Conservation (phyloP, 176 grass and related monocot species). For the Musa schizocarpa region DNA sequence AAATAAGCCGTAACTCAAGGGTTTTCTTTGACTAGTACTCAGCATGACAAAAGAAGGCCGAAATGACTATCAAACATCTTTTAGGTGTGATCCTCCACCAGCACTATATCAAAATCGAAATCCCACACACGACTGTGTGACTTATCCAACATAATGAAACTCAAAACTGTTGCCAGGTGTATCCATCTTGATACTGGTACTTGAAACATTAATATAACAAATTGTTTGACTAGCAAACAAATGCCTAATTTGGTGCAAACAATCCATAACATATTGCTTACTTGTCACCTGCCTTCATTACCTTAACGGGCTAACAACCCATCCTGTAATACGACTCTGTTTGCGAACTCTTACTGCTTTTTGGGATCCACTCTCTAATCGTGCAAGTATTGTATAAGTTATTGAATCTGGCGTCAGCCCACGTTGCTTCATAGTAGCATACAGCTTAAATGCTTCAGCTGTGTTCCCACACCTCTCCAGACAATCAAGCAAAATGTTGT, state of each 20-base stretch:
- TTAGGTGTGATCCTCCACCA: too few relatives aligned
- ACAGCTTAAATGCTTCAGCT: constrained; percentile 52
- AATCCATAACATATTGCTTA: not conserved
- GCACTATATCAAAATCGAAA: too few relatives aligned
- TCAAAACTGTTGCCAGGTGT: too few relatives aligned
- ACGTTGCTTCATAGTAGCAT: constrained; percentile 63
- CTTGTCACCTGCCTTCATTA: constrained; percentile 14
- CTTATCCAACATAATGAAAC: too few relatives aligned
- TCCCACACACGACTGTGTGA: too few relatives aligned
- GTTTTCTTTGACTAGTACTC: not conserved
- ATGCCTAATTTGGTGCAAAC: not conserved
- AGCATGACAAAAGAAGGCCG: not conserved
- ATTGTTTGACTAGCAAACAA: not conserved
- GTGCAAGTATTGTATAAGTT: constrained; percentile 83
- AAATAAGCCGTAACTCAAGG: not conserved
- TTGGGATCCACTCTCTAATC: constrained; percentile 54
- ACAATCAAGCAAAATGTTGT: constrained; percentile 96
- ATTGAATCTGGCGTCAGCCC: constrained; percentile 71
- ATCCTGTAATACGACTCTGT: constrained; percentile 39
- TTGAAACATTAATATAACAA: not conserved
- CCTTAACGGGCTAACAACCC: constrained; percentile 72
- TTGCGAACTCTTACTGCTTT: constrained; percentile 51
- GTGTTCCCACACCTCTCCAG: constrained; percentile 58
- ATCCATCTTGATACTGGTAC: not conserved
- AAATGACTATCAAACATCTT: too few relatives aligned